Conservation (phyloP, 1,284 basidiomycete species). For the Tausonia pullulans region DNA sequence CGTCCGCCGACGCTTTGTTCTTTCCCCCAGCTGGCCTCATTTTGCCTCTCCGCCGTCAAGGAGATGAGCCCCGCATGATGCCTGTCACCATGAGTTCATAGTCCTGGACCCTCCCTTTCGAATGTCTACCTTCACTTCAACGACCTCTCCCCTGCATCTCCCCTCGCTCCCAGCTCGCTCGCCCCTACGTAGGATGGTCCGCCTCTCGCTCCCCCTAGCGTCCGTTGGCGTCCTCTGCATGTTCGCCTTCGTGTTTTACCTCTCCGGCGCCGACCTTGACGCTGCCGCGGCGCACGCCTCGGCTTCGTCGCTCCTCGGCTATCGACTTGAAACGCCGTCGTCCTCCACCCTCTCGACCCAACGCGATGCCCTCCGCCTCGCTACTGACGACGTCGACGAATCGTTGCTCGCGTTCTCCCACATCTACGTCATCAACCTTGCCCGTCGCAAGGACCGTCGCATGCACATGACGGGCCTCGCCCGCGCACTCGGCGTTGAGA, state of each 20-base stretch:
- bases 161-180: no score
- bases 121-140: no score
- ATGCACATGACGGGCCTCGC: constrained; percentile 2
- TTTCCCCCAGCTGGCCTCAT: background rate
- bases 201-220: background rate
- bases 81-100: no score
- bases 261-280: no score
- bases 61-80: no score
- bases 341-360: no score
- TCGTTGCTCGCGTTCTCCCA: background rate
- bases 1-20: background rate
- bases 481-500: background rate
- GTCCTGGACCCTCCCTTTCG: no score
- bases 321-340: background rate
- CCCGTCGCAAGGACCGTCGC: background rate
- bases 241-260: background rate
- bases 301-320: background rate
- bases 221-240: background rate
- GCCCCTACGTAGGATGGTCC: no score
- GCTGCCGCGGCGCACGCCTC: no score
- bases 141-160: no score
- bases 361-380: no score
- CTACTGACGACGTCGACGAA: background rate
- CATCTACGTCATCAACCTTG: background rate
- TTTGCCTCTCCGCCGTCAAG: no score